These are phyloP conservation scores for Suhomyces sp. DNA, from an alignment of 805 yeast species.

Conservation along the genomic window DNA sequence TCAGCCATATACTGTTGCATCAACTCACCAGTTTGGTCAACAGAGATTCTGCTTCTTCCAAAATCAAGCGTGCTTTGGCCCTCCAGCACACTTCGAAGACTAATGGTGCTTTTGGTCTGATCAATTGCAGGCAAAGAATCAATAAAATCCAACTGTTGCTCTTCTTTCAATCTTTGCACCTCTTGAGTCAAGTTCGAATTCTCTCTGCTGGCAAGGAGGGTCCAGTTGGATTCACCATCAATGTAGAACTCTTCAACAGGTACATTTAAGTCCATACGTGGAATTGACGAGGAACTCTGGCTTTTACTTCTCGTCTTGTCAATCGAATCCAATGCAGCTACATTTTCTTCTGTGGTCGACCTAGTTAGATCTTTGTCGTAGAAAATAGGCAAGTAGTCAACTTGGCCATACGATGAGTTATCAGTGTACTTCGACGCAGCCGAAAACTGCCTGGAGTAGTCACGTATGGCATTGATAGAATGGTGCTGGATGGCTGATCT, in stretches of 20 bases:
- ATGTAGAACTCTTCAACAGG: slow-evolving; percentile 14
- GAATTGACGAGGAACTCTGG: not conserved
- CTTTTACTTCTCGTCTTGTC: not conserved
- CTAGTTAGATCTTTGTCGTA: not conserved
- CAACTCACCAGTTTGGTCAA: not conserved
- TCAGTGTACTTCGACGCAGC: not conserved
- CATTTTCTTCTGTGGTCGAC: slow-evolving; percentile 2
- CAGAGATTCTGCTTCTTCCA: not conserved
- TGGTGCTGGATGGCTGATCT: not conserved
- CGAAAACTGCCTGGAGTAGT: not conserved
- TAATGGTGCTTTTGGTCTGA: not conserved
- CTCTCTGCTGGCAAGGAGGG: slow-evolving; percentile 21
- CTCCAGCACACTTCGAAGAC: not conserved
- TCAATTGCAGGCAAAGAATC: not conserved
- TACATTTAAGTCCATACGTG: slow-evolving; percentile 6
- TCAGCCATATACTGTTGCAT: slow-evolving; percentile 2
- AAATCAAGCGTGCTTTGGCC: slow-evolving; percentile 1
- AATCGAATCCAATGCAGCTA: slow-evolving; percentile 6
- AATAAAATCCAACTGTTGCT: not conserved
- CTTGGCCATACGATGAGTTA: not conserved
- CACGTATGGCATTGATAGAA: not conserved
- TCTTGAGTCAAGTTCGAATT: slow-evolving; percentile 23
- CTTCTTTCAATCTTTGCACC: slow-evolving; percentile 19
- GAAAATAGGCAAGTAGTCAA: not conserved
- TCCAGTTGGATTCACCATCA: slow-evolving; percentile 25